Base-by-base conservation (phyloP, 352 stramenopile genomes). In the Pythium vanterpoolii region DNA sequence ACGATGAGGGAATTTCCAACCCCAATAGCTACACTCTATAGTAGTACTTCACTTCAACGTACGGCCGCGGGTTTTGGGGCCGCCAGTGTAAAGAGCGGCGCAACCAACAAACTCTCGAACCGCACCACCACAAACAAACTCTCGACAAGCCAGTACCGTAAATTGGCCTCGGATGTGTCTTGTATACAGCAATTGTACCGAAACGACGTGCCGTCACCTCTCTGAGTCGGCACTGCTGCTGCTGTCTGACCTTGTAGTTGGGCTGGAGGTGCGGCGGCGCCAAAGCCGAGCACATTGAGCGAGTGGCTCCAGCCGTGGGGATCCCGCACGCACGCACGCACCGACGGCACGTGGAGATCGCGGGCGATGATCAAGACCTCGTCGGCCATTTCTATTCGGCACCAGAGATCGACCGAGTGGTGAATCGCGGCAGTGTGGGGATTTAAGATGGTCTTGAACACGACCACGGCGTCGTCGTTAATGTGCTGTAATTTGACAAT, bases 81-180 rank as follows among this genome's bases (percentile, higher is more conserved):
- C 1, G 44, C 24, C 0, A 62, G 46, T 18, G 33, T 45, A 27
- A 62, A 62, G 14, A 50, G 46, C 19, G 70, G 68, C 1, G 64
- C 33, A 31, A 74, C 59, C 54, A 81, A 71, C 58, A 73, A 50
- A 36, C 48, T 73, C 58, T 81, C 70, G 50, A 78, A 81, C 34
- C 70, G 70, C 38, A 81, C 57, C 42, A 76, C 53, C 5, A 79
- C 60, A 46, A 70, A 82, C 16, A 82, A 43, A 53, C 77, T 74
- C 64, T 82, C 73, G 51, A 74, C 64, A 46, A 82, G 60, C 73
- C 73, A 79, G 40, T 69, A 77, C 28, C 67, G 62, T 13, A 73
- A 43, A 19, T 76, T 62, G 1, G 51, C 34, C 8, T 62, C 56
- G 16, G 63, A 56, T 4, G 71, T 63, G 21, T 68, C 49, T 39